Evolutionary conservation across 73 alveolate species (phyloP).

Genomic region (Paramecium bursaria): DNA sequence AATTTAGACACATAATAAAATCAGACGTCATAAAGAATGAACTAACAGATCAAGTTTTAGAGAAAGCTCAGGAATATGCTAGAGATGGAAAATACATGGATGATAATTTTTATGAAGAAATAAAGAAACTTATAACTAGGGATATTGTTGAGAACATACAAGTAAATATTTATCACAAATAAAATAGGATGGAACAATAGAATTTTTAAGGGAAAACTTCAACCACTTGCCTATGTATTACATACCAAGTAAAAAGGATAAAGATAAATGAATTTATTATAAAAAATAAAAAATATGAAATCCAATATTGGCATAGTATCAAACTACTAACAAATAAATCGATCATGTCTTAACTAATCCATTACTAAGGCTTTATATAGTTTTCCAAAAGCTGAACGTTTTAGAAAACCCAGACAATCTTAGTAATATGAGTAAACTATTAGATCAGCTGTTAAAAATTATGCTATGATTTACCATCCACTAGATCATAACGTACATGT

Average conservation of each 20-base stretch:
- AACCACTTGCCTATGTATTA: conserved; percentile 93
- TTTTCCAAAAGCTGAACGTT: not conserved
- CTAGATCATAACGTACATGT: not conserved
- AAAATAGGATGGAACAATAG: conserved; percentile 89
- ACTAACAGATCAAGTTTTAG: conserved; percentile 79
- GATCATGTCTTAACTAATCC: not conserved
- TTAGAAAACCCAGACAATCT: not conserved
- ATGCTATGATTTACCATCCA: conserved; percentile 16
- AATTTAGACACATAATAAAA: conserved; percentile 93
- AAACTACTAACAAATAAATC: too few species aligned
- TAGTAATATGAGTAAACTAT: not conserved
- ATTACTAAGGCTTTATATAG: not conserved
- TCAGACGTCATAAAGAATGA: conserved; percentile 76
- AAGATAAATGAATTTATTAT: not conserved
- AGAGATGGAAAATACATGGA: conserved; percentile 82
- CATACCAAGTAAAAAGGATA: conserved; percentile 74
- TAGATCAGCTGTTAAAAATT: not conserved
- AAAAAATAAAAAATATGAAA: not conserved
- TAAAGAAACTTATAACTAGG: conserved; percentile 77
- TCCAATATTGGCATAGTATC: not conserved
- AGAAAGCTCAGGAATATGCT: conserved; percentile 82
- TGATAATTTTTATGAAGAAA: conserved; percentile 76
- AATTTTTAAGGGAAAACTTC: conserved; percentile 85
- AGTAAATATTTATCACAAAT: conserved; percentile 60
- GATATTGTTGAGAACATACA: conserved; percentile 73